Evolutionary conservation across 768 basidiomycete genomes (phyloP).

Genomic region (Rhizopogon roseolus): DNA sequence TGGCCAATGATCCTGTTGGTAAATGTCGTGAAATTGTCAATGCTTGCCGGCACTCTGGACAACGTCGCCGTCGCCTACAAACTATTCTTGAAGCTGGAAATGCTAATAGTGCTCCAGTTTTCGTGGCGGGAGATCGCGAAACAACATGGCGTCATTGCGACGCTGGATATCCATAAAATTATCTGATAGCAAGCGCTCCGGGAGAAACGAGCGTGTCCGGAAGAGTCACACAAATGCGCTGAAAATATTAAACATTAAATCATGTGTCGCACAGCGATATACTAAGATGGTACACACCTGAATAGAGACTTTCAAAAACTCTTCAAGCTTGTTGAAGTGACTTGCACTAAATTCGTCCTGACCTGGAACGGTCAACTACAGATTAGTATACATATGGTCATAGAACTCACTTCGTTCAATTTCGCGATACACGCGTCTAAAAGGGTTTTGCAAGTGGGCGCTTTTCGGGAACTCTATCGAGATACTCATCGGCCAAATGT

Average conservation of each 20-base stretch:
- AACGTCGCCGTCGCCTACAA: slow-evolving; percentile 22
- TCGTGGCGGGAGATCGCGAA: slow-evolving; percentile 60
- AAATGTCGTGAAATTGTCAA: slow-evolving; percentile 22
- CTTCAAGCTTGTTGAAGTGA: slow-evolving; percentile 49
- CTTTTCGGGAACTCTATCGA: slow-evolving; percentile 60
- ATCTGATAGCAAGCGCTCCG: slow-evolving; percentile 44
- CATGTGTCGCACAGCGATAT: not conserved
- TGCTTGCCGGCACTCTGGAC: slow-evolving; percentile 21
- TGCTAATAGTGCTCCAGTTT: slow-evolving; percentile 37
- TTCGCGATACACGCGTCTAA: slow-evolving; percentile 67
- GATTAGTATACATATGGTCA: not conserved
- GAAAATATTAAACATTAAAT: slow-evolving; percentile 2
- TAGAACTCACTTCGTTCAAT: slow-evolving; percentile 51
- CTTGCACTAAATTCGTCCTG: slow-evolving; percentile 45
- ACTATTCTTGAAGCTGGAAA: slow-evolving; percentile 23
- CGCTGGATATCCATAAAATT: slow-evolving; percentile 66
- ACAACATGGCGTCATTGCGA: slow-evolving; percentile 79
- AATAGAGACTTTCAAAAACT: slow-evolving; percentile 50
- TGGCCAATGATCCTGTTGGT: too few relatives aligned
- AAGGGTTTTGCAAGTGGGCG: slow-evolving; percentile 67
- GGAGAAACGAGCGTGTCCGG: slow-evolving; percentile 77
- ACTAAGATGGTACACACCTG: slow-evolving; percentile 41
- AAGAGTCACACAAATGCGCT: slow-evolving; percentile 68
- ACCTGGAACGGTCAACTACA: slow-evolving; percentile 37
- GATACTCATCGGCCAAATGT: slow-evolving; percentile 75